These are phyloP conservation scores for Pseudopyricularia javanii DNA, from an alignment of 2,329 filamentous ascomycete genomes.

Conservation along the genomic window DNA sequence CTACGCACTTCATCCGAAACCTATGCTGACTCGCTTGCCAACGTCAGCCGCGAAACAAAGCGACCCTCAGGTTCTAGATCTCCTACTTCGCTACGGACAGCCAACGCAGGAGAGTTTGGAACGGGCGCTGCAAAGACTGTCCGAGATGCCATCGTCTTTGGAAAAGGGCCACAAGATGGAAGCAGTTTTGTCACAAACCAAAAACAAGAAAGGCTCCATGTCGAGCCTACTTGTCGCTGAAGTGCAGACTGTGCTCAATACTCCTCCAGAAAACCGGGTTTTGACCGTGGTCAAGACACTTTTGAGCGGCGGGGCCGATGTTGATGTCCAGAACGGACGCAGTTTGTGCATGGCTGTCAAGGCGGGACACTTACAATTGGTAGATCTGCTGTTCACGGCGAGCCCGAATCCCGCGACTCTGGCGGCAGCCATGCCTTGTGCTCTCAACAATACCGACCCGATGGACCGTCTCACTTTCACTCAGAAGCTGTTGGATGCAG, in stretches of 20 bases:
- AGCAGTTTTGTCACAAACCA: conserved; percentile 27
- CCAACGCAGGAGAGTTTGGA: conserved; percentile 30
- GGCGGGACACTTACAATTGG: conserved; percentile 28
- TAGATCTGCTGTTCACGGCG: conserved; percentile 33
- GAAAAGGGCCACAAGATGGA: conserved; percentile 37
- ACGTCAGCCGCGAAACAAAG: conserved; percentile 23
- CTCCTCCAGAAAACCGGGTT: conserved; percentile 21
- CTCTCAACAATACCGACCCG: conserved; percentile 34
- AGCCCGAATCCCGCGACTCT: conserved; percentile 29
- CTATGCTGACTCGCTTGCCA: background rate
- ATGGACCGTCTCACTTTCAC: conserved; percentile 39
- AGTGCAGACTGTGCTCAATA: conserved; percentile 30
- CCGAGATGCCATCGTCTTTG: conserved; percentile 27
- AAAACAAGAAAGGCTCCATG: conserved; percentile 28
- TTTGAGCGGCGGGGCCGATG: conserved; percentile 37
- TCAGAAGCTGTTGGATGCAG: conserved; percentile 34
- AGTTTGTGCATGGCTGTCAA: conserved; percentile 38
- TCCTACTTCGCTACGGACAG: conserved; percentile 31
- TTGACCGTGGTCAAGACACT: conserved; percentile 32
- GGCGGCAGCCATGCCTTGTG: conserved; percentile 36
- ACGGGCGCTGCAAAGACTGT: conserved; percentile 28
- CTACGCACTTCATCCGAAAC: background rate
- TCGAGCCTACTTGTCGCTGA: conserved; percentile 36
- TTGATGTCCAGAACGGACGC: conserved; percentile 39
- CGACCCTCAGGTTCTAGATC: conserved; percentile 34